phyloP scores from a whole-genome alignment of 495 filamentous ascomycete genomes.

The Hypoxylon lenormandii region DNA sequence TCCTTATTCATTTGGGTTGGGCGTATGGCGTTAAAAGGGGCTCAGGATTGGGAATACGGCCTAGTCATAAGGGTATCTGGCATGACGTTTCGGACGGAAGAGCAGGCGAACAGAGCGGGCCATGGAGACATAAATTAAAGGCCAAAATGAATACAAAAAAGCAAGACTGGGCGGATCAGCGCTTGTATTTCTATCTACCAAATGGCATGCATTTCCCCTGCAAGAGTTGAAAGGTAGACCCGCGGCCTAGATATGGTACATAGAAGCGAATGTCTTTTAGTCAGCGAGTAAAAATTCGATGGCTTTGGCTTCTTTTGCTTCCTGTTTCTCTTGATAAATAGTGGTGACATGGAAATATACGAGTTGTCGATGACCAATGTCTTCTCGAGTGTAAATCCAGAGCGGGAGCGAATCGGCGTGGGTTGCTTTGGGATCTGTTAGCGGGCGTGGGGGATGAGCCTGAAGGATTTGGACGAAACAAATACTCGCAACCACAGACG shows the following conservation, averaged over 20 bases:
- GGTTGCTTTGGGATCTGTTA: no score
- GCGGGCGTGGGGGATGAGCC: not conserved
- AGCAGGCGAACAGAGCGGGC: constrained; percentile 19
- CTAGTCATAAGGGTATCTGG: constrained; percentile 36
- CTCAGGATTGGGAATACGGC: constrained; percentile 13
- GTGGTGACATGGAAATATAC: no score
- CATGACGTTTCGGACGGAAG: constrained; percentile 21
- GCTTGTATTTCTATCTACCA: constrained; percentile 42
- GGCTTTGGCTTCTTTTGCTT: constrained; percentile 2
- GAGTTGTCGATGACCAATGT: no score
- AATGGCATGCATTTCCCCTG: constrained; percentile 27
- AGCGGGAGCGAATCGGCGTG: no score
- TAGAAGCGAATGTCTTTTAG: constrained; percentile 41
- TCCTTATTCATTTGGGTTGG: constrained; percentile 19
- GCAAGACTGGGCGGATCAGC: constrained; percentile 22
- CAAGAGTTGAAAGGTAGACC: constrained; percentile 32
- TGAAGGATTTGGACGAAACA: not conserved
- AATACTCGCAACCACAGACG: not conserved
- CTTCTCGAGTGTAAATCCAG: no score
- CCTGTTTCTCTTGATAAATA: not conserved
- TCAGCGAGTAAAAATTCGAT: constrained; percentile 7
- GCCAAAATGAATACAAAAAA: constrained; percentile 35
- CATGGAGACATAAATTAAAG: constrained; percentile 21
- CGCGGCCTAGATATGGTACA: constrained; percentile 39
- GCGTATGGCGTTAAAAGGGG: constrained; percentile 29